Base-by-base conservation (phyloP, 2,329 filamentous ascomycete genomes). In the Penicillium paneum region DNA sequence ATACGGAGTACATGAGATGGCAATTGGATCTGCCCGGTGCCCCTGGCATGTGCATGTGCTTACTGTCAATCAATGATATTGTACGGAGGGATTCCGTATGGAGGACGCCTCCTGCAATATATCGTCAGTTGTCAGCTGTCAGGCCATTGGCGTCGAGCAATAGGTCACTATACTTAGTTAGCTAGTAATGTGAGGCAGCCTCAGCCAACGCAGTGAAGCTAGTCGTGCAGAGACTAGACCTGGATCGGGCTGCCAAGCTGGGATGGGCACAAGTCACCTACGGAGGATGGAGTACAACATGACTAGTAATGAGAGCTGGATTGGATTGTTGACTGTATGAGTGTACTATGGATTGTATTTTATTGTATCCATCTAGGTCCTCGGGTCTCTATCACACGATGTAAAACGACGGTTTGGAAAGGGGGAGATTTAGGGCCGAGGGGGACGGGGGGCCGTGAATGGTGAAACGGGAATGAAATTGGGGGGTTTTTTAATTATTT, bases 1-100 rank as follows among this genome's bases (percentile, higher is more conserved):
- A 35, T 35, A 19, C 31, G 4, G 29, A 5, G 29, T 35, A 19
- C 31, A 36, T 17, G 24, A 7, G 26, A 31, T 52, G 26, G 2
- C 29, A 31, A 41, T 26, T 31, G 19, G 7, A 38, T 38, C 28
- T 29, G 12, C 29, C 19, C 8, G 13, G 19, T 13, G 21, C 29
- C 44, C 44, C 44, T 38, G 21, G 11, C 21, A 26, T 26, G 44
- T 47, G 44, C 44, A 47, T 47, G 32, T 47, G 44, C 32, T 47
- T 48, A 39, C 45, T 44, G 42, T 44, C 11, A 32, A 39, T 21
- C 8, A 28, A 7, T 28, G 6, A 19, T 31, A 13, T 3, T 24
- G 10, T 42, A 12, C 13, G 24, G 36, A 31, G 8, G 17, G 13
- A 5, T 17, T 41, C 21, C 21, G 21, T 31, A 43, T 15, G 17